Percentiles rank a stretch among this genome's conserved stretches.
These are phyloP conservation scores for Nitzschia sp. DNA, from an alignment of 108 stramenopile species.

Conservation along the genomic window DNA sequence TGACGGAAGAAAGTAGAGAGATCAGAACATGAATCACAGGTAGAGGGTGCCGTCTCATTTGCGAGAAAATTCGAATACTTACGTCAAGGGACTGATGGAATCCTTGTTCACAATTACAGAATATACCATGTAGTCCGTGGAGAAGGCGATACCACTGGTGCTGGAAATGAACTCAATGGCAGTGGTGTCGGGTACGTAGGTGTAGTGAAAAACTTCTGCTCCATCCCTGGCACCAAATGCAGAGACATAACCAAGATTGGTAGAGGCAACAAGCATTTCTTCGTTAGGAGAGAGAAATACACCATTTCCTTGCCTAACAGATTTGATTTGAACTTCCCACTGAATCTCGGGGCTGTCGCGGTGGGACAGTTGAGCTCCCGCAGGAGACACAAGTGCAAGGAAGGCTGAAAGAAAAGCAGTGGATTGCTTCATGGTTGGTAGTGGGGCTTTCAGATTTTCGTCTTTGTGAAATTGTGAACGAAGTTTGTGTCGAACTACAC, in stretches of 20 bases:
- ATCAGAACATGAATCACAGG: neutral
- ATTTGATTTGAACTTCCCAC: neutral
- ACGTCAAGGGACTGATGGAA: slow-evolving; percentile 8
- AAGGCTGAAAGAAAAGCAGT: neutral
- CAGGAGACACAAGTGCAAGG: neutral
- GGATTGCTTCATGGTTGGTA: neutral
- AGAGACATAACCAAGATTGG: neutral
- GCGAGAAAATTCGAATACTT: neutral
- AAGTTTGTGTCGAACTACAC: too few species aligned
- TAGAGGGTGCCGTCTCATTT: neutral
- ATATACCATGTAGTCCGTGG: slow-evolving; percentile 10
- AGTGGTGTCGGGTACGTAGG: neutral
- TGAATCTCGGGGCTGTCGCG: neutral
- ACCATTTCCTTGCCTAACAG: slow-evolving; percentile 1
- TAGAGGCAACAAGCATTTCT: neutral
- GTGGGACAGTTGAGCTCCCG: neutral
- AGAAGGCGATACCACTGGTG: slow-evolving; percentile 3
- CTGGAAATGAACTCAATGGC: neutral
- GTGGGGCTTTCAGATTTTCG: too few species aligned
- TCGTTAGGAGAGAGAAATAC: slow-evolving; percentile 12
- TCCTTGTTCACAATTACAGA: neutral
- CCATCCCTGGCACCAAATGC: neutral
- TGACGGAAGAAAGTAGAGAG: neutral
- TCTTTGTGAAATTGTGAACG: too few species aligned
- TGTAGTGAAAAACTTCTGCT: neutral